These are phyloP conservation scores for Pichia insulana DNA, from an alignment of 805 yeast species.

Conservation along the genomic window DNA sequence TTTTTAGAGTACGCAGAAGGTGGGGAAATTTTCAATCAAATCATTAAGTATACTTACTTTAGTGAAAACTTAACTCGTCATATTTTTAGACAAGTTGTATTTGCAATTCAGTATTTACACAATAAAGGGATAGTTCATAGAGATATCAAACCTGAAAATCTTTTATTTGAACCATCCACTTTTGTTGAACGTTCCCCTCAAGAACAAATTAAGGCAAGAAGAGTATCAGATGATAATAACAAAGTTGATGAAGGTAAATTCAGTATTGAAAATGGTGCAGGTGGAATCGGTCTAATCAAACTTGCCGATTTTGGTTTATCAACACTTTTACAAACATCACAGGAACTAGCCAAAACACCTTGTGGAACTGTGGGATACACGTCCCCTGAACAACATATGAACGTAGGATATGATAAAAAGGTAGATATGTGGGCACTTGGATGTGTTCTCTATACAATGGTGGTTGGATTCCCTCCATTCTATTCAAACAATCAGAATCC, in stretches of 20 bases:
- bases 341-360: constrained; percentile 51
- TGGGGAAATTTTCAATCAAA: constrained; percentile 76
- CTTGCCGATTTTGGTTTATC: constrained; percentile 67
- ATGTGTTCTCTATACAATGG: constrained; percentile 57
- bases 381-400: constrained; percentile 61
- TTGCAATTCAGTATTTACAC: constrained; percentile 62
- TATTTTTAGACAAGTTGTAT: constrained; percentile 61
- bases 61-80: constrained; percentile 65
- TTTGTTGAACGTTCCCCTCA: constrained; percentile 31
- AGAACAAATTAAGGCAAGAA: constrained; percentile 35
- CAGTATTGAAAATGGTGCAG: constrained; percentile 46
- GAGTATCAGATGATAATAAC: constrained; percentile 50
- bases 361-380: constrained; percentile 74
- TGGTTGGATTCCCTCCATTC: constrained; percentile 71
- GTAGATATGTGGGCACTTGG: constrained; percentile 74
- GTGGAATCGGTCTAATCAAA: constrained; percentile 54
- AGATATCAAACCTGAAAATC: constrained; percentile 76
- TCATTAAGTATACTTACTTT: constrained; percentile 69
- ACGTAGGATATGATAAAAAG: constrained; percentile 51
- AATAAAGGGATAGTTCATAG: constrained; percentile 69
- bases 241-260: constrained; percentile 59
- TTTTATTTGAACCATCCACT: constrained; percentile 52
- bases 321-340: constrained; percentile 35
- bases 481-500: constrained; percentile 56
- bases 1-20: constrained; percentile 64